A percentile compares a stretch with the other conserved stretches of the same genome.
These are phyloP conservation scores for Babesia ovis DNA, from an alignment of 169 alveolate genomes.

Conservation along the genomic window DNA sequence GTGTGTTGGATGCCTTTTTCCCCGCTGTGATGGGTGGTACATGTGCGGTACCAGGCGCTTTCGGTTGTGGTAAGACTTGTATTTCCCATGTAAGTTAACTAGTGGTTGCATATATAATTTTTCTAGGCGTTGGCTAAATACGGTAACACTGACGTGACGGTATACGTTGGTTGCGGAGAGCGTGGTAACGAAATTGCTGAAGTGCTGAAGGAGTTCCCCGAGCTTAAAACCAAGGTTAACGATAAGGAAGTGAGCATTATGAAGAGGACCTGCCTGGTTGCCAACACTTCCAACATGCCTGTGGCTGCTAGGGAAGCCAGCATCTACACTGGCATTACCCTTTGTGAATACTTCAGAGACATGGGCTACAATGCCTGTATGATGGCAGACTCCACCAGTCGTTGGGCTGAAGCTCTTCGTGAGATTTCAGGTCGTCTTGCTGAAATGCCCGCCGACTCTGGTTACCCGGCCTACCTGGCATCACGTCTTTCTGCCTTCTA, in stretches of 20 bases:
- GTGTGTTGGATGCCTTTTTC: slow-evolving; percentile 96
- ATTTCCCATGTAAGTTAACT: slow-evolving; percentile 85
- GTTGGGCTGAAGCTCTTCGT: slow-evolving; percentile 99
- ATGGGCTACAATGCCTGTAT: slow-evolving; percentile 97
- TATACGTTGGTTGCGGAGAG: slow-evolving; percentile 99
- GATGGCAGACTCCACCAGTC: slow-evolving; percentile 99
- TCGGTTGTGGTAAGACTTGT: slow-evolving; percentile 99
- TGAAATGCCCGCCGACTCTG: slow-evolving; percentile 99
- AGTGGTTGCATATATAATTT: not conserved
- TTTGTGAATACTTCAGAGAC: slow-evolving; percentile 99
- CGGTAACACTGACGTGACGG: slow-evolving; percentile 94
- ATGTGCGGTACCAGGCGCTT: slow-evolving; percentile 99
- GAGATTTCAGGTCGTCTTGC: slow-evolving; percentile 99
- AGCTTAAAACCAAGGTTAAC: slow-evolving; percentile 88
- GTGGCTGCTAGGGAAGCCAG: slow-evolving; percentile 99
- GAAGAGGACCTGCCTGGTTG: slow-evolving; percentile 99
- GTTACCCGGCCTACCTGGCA: slow-evolving; percentile 99
- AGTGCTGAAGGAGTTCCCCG: slow-evolving; percentile 98
- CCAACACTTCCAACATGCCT: slow-evolving; percentile 99
- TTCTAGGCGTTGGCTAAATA: slow-evolving; percentile 94
- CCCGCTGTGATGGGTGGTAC: slow-evolving; percentile 99
- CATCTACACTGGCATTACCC: slow-evolving; percentile 97
- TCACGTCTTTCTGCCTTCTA: slow-evolving; percentile 97
- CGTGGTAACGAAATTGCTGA: slow-evolving; percentile 99
- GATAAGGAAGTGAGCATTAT: slow-evolving; percentile 92